Evolutionary conservation across 1,284 basidiomycete species (phyloP), one percentile per base, ranked within the genome.

Genomic region (Neonothopanus nambi): DNA sequence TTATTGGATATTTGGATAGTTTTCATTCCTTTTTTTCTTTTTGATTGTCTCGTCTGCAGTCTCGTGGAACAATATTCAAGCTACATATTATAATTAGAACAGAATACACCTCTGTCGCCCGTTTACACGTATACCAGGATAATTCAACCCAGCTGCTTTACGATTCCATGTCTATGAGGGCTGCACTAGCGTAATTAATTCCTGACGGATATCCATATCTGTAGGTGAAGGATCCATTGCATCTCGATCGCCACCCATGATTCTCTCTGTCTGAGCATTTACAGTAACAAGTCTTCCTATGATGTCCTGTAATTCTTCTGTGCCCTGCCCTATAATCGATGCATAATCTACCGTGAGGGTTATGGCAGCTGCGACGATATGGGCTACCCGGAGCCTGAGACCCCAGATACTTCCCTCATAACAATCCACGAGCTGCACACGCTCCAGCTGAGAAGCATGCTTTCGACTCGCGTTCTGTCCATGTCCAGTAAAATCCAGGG

Each of bases 391-490:
- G 7, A 53, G 38, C 28, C 55, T 40, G 26, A 38, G 40, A 13
- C 55, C 55, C 55, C 55, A 56, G 4, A 56, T 56, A 17, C 55
- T 56, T 24, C 48, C 47, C 46, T 56, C 55, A 33, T 56, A 56
- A 6, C 45, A 51, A 28, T 56, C 55, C 20, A 56, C 55, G 11
- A 56, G 33, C 15, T 24, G 40, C 11, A 56, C n/a, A 30, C 33
- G 37, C 35, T 53, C 44, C n/a, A 53, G 24, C 11, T 26, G 21
- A 28, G 17, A 15, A 36, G 17, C 12, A 18, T 18, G 35, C n/a
- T n/a, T 47, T 17, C 11, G 17, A 6, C 13, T 7, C 20, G 42
- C 5, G 26, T 13, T 20, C 20, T 33, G 28, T 7, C n/a, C 12
- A 9, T 51, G 12, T 33, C 33, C 50, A 17, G 40, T 35, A n/a